Base-by-base conservation (phyloP, 352 stramenopile species). In the Pythium phragmitis region DNA sequence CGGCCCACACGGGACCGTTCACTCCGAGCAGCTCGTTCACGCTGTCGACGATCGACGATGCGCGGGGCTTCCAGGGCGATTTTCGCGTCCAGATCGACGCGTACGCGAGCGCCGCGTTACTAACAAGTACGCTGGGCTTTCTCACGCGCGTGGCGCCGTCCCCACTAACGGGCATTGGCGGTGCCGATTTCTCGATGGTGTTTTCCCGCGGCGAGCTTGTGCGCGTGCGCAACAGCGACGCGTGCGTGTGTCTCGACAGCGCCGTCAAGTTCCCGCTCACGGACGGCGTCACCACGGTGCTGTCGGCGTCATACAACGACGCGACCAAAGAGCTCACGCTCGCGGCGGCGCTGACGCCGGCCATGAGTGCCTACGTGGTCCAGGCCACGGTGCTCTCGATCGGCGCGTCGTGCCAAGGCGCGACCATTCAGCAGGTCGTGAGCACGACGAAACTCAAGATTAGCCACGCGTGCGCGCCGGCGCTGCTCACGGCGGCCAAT, bases 201-300 rank as follows among this genome's bases (percentile, higher is more conserved):
- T 81, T 95, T 39, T 86, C 75, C 0, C 79, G 86, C 13, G 85
- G 85, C 46, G 81, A 95, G 63, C 75, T 70, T 37, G 43, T 95
- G 11, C 73, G 80, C 0, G 65, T 94, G 23, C 79, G 75, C 28
- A 90, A 89, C 41, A 69, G 79, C 49, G 60, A 76, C 26, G 75
- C 67, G 7, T 79, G 79, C 19, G 82, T 93, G 13, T 95, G 86
- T 67, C 67, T 95, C 9, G 80, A 92, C 55, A 70, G 65, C 0
- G 75, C 63, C 19, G 60, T 87, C 33, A 79, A 77, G 19, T 91
- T 84, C 63, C 47, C 65, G 17, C 57, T 92, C n/a, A 61, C 74
- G 8, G 65, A 63, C 3, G 58, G 59, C 42, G 54, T 86, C 9
- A 71, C 65, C 0, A 75, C 67, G 14, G 63, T 89, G 12, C 72